These are phyloP conservation scores for Boletus edulis DNA, from an alignment of 768 basidiomycete species.

Conservation along the genomic window DNA sequence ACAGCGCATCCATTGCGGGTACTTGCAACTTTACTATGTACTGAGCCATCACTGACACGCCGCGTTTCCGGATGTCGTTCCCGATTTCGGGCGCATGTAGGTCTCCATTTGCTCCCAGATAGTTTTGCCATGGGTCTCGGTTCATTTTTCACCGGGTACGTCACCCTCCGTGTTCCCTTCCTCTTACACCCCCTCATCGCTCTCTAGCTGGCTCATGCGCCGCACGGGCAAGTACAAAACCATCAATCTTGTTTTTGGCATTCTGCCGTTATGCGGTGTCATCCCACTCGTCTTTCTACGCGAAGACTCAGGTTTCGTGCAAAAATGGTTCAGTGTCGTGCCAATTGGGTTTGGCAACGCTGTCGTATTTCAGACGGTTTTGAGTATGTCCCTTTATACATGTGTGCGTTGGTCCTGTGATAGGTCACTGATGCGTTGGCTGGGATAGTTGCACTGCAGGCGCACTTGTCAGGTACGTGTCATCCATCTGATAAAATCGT, in stretches of 20 bases:
- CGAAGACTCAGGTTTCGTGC: slow-evolving; percentile 22
- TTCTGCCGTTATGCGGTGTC: slow-evolving; percentile 45
- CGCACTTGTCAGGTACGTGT: not conserved
- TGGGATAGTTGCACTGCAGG: slow-evolving; percentile 1
- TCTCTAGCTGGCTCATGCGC: slow-evolving; percentile 44
- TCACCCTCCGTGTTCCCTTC: no score
- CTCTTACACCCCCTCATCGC: not conserved
- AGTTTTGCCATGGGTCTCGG: slow-evolving; percentile 48
- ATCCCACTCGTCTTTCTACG: slow-evolving; percentile 33
- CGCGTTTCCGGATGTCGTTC: no score
- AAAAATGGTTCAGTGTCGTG: slow-evolving; percentile 20
- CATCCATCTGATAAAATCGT: no score
- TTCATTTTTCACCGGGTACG: slow-evolving; percentile 48
- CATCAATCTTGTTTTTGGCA: slow-evolving; percentile 47
- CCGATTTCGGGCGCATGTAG: slow-evolving; percentile 8
- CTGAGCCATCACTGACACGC: not conserved
- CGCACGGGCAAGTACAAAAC: slow-evolving; percentile 50
- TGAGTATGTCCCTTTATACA: not conserved
- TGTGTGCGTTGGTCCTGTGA: not conserved
- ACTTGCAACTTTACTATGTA: not conserved
- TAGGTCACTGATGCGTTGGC: not conserved
- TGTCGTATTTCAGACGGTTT: slow-evolving; percentile 7
- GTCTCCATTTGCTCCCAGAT: slow-evolving; percentile 50
- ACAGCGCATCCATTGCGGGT: slow-evolving; percentile 67
- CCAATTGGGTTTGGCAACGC: slow-evolving; percentile 1